Base-by-base conservation (phyloP, 441 rosid genomes). In the Euphorbia schlechtendalii region DNA sequence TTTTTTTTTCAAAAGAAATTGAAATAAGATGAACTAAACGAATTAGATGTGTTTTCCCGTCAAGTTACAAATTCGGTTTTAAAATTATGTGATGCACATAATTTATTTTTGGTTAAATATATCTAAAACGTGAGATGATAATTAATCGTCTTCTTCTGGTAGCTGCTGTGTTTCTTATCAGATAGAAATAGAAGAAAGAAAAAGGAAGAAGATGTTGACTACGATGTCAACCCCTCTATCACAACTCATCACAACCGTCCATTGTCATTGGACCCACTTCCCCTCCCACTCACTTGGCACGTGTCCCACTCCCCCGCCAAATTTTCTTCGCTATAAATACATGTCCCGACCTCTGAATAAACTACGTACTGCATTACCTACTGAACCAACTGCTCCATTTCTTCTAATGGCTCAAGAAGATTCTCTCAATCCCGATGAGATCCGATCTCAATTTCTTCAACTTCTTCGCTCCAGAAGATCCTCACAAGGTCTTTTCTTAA, bases 391-490 rank as follows among this genome's bases (percentile, higher is more conserved):
- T 18, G 20, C 27, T 18, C 11, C 67, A 2, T 22, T 21, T 8
- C 12, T 38, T 24, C 1, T 32, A 32, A 25, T 63, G 68, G 65
- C 30, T 0, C 28, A 22, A 15, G 73, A 73, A 17, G n/a, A n/a
- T n/a, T 21, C 63, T 1, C 17, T 38, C 32, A 70, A 76, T 51
- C 53, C 63, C 10, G 82, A 63, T 36, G 17, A 67, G 62, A 65
- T 89, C 67, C 82, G 98, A 48, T 65, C 69, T 49, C 70, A 82
- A 61, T 92, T 92, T 76, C 74, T 87, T 30, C 66, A 57, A 12
- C 22, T 82, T 61, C 87, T 92, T 40, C 82, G 76, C 0, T 70
- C 85, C 76, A 72, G 87, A 55, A 78, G 98, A 59, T 73, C 85
- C 13, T 60, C 67, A 0, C 59, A 78, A 80, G 92, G 96, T 86